Percentiles rank a stretch among this genome's conserved stretches.
Evolutionary conservation across 495 filamentous ascomycete genomes (phyloP).

Genomic region (Podospora pseudocomata): DNA sequence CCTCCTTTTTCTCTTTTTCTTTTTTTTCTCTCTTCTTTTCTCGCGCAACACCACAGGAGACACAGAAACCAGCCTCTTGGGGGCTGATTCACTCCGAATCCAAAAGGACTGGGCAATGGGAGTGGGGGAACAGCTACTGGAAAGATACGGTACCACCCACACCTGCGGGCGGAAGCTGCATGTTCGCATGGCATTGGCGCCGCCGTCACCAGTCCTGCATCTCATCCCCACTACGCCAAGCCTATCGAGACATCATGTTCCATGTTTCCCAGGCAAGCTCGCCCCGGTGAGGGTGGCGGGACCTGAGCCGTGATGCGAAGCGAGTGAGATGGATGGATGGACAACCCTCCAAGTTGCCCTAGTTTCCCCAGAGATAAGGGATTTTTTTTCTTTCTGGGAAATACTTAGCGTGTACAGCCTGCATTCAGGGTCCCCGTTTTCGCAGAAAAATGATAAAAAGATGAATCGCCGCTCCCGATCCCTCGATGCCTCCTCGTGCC

Average conservation of each 20-base stretch:
- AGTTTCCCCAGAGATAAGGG: slow-evolving; percentile 32
- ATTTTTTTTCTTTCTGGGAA: slow-evolving; percentile 20
- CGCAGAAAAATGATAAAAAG: slow-evolving; percentile 8
- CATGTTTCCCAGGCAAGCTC: slow-evolving; percentile 3
- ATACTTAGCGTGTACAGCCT: slow-evolving; percentile 9
- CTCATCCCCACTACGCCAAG: background rate
- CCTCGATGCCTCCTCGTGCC: background rate
- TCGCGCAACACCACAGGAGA: background rate
- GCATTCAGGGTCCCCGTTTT: slow-evolving; percentile 11
- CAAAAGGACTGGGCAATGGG: background rate
- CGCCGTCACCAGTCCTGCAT: background rate
- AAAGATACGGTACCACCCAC: background rate
- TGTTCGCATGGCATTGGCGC: background rate
- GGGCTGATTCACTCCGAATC: background rate
- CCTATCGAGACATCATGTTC: background rate
- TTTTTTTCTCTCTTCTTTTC: background rate
- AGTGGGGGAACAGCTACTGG: background rate
- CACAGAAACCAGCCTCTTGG: background rate
- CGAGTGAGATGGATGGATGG: background rate
- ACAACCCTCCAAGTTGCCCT: slow-evolving; percentile 19
- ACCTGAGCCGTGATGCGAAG: background rate
- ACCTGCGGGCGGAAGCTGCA: background rate
- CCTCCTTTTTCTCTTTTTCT: too few species aligned
- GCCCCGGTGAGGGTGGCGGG: background rate
- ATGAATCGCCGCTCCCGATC: slow-evolving; percentile 8